Percentiles rank a stretch among this genome's conserved stretches.
phyloP scores from a whole-genome alignment of 2,329 filamentous ascomycete genomes.

The Fusarium sp. region DNA sequence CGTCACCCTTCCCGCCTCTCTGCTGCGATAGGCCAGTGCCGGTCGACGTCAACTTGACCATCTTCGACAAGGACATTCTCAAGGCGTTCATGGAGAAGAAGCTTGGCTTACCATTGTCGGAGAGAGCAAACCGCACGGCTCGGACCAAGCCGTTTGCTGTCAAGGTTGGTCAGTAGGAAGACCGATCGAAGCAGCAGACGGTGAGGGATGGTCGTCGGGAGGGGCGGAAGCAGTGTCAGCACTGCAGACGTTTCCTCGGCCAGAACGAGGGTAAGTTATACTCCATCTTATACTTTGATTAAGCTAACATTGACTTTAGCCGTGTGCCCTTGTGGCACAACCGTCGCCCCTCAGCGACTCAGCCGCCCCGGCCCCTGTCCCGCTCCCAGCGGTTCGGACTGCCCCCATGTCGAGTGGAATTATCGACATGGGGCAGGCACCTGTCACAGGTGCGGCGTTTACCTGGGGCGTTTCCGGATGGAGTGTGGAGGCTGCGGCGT shows the following conservation, averaged over 20 bases:
- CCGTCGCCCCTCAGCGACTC: neutral
- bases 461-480: neutral
- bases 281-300: neutral
- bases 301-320: neutral
- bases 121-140: neutral
- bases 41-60: conserved; percentile 2
- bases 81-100: conserved; percentile 3
- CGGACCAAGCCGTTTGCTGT: neutral
- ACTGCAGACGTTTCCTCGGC: neutral
- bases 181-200: neutral
- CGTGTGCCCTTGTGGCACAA: neutral
- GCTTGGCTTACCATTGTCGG: neutral
- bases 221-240: neutral
- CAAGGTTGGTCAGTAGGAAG: neutral
- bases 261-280: neutral
- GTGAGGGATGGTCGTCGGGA: neutral
- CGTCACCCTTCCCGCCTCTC: conserved; percentile 1
- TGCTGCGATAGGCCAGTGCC: conserved; percentile 6
- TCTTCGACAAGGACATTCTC: neutral
- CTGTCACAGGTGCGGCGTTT: neutral
- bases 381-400: neutral
- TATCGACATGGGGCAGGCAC: neutral
- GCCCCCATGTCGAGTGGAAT: neutral
- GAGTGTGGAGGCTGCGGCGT: neutral
- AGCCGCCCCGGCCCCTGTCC: neutral